Percentiles rank a stretch among this genome's conserved stretches.
phyloP scores from a whole-genome alignment of 345 rosid species.

The Arabis hirsuta region DNA sequence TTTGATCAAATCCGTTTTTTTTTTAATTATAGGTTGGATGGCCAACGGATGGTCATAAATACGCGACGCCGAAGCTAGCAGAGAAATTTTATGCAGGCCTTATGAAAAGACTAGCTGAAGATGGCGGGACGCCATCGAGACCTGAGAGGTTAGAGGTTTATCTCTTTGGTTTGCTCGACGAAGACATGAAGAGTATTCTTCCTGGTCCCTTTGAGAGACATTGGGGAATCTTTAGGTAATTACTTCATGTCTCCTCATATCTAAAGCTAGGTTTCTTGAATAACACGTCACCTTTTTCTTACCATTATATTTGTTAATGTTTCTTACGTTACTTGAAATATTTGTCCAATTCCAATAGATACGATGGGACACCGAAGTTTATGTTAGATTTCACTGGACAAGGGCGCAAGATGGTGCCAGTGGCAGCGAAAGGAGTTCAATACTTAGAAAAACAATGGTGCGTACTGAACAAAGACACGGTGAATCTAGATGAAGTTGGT shows the following conservation, averaged over 20 bases:
- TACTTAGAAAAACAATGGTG: conserved; percentile 74
- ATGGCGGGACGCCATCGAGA: conserved; percentile 68
- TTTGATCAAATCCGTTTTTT: not conserved
- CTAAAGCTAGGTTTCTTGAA: conserved; percentile 11
- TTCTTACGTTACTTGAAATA: not conserved
- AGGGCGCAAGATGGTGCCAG: conserved; percentile 53
- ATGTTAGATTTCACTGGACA: conserved; percentile 66
- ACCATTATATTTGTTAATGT: too few species aligned
- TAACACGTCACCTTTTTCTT: not conserved
- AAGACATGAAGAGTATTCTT: conserved; percentile 69
- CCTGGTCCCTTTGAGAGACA: conserved; percentile 86
- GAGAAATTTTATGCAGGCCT: conserved; percentile 72
- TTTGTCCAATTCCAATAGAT: conserved; percentile 31
- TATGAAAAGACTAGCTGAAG: conserved; percentile 54
- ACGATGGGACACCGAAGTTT: conserved; percentile 76
- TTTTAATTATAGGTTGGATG: conserved; percentile 59
- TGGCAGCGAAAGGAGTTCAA: conserved; percentile 64
- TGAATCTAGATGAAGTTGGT: conserved; percentile 15
- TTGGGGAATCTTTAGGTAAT: conserved; percentile 76
- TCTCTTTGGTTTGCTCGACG: conserved; percentile 73
- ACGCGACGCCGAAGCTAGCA: conserved; percentile 50
- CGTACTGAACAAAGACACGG: conserved; percentile 42
- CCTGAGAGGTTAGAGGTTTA: conserved; percentile 62
- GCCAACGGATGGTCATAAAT: conserved; percentile 74
- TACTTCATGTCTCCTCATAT: not conserved